phyloP scores from a whole-genome alignment of 2,329 filamentous ascomycete species.

The Microsporum audouinii region DNA sequence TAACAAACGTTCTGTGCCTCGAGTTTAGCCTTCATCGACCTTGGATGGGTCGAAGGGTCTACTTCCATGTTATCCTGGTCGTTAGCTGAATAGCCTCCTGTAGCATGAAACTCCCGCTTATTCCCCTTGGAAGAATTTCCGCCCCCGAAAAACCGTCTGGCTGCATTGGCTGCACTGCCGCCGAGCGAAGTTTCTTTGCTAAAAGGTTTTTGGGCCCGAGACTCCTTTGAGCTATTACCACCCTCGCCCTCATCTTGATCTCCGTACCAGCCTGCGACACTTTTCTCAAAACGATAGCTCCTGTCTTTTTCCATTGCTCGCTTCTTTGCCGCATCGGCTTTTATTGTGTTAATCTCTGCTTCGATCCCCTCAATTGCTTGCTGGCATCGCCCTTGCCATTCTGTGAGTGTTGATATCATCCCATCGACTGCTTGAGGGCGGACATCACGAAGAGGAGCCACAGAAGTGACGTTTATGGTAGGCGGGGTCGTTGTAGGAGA shows the following conservation, averaged over 20 bases:
- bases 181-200: slow-evolving; percentile 7
- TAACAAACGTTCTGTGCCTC: background rate
- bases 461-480: slow-evolving; percentile 63
- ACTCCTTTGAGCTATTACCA: slow-evolving; percentile 7
- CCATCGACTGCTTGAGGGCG: slow-evolving; percentile 57
- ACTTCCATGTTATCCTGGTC: slow-evolving; percentile 4
- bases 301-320: slow-evolving; percentile 41
- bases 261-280: slow-evolving; percentile 34
- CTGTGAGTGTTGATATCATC: slow-evolving; percentile 56
- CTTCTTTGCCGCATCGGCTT: slow-evolving; percentile 44
- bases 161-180: background rate
- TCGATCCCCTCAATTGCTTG: slow-evolving; percentile 64
- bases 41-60: background rate
- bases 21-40: slow-evolving; percentile 15
- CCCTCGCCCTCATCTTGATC: slow-evolving; percentile 16
- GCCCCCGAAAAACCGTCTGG: slow-evolving; percentile 7
- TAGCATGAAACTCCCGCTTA: slow-evolving; percentile 15
- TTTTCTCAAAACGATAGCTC: slow-evolving; percentile 39
- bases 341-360: slow-evolving; percentile 58
- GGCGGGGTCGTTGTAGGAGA: slow-evolving; percentile 73
- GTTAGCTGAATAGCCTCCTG: background rate
- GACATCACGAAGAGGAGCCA: slow-evolving; percentile 78
- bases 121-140: slow-evolving; percentile 10
- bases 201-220: background rate
- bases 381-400: slow-evolving; percentile 71